These are phyloP conservation scores for Syzygium aromaticum DNA, from an alignment of 345 rosid species.

Conservation along the genomic window DNA sequence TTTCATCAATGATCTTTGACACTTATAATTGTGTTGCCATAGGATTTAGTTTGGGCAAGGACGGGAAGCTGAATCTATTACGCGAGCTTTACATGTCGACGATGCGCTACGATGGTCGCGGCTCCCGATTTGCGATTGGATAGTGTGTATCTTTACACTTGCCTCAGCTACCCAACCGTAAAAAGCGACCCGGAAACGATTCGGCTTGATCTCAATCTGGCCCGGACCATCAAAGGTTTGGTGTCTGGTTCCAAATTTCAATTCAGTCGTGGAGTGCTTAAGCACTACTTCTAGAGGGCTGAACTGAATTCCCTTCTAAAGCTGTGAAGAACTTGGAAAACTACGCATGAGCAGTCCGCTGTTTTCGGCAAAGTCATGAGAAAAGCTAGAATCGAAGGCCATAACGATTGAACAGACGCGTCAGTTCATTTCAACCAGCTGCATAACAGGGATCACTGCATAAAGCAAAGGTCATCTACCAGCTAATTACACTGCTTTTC, in stretches of 20 bases:
- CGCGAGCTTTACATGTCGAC: not conserved
- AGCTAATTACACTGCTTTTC: not conserved
- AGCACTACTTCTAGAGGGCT: not conserved
- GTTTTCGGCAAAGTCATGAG: not conserved
- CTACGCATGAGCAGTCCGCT: not conserved
- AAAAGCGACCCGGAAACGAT: not conserved
- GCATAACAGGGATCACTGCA: not conserved
- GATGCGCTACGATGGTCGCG: fast-evolving
- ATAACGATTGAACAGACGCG: not conserved
- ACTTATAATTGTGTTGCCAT: not conserved
- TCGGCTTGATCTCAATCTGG: not conserved
- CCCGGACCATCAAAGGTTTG: not conserved
- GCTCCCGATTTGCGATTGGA: not conserved
- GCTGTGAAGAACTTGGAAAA: not conserved
- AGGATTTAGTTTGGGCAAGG: not conserved
- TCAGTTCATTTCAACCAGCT: not conserved
- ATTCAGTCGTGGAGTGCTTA: not conserved
- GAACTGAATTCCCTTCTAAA: not conserved
- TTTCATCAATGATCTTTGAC: not conserved
- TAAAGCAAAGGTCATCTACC: not conserved
- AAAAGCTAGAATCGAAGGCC: not conserved
- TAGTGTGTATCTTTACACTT: not conserved
- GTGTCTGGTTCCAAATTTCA: not conserved
- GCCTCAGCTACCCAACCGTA: not conserved
- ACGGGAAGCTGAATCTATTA: not conserved